Evolutionary conservation across 2,329 filamentous ascomycete species (phyloP), one percentile per base, ranked within the genome.

Genomic region (Arthrocladium fulminans): DNA sequence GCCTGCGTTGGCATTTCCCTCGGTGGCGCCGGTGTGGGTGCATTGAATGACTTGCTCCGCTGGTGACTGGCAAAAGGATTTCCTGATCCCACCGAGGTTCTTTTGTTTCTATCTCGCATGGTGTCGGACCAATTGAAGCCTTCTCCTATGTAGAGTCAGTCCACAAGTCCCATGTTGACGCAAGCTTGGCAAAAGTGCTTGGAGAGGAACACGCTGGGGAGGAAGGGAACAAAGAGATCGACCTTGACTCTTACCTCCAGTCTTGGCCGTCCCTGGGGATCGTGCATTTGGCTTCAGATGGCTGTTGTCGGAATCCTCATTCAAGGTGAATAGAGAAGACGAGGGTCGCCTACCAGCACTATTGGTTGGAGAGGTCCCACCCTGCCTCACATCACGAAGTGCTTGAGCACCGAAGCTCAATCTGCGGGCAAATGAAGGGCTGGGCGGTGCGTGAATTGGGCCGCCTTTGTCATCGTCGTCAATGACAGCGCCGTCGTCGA

Each of bases 91-190:
- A 71, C 53, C 45, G 70, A 73, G 45, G 80, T 83, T 68, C 88
- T 89, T 72, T 94, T 88, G 60, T 89, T 89, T 65, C 89, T 85
- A 62, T 83, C 84, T 68, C 88, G 87, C 75, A 96, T 81, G 73
- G 94, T 89, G 73, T 96, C 90, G 64, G 88, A 87, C 85, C 90
- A 95, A 71, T 94, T 94, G 77, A 94, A 95, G 67, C 86, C 87
- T 76, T 92, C 88, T 76, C 87, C 85, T 89, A 79, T 70, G 55
- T 23, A 9, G 25, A 25, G 47, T 46, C 22, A 52, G 41, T n/a
- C n/a, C n/a, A n/a, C n/a, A n/a, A n/a, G n/a, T n/a, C n/a, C n/a
- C 27, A 19, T 12, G 50, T 37, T 32, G 23, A n/a, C n/a, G n/a
- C n/a, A n/a, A n/a, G n/a, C n/a, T n/a, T n/a, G n/a, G n/a, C n/a